Evolutionary conservation across 192 early-diverging fungal species (phyloP), one percentile per base, ranked within the genome.

Genomic region (Linnemannia elongata): DNA sequence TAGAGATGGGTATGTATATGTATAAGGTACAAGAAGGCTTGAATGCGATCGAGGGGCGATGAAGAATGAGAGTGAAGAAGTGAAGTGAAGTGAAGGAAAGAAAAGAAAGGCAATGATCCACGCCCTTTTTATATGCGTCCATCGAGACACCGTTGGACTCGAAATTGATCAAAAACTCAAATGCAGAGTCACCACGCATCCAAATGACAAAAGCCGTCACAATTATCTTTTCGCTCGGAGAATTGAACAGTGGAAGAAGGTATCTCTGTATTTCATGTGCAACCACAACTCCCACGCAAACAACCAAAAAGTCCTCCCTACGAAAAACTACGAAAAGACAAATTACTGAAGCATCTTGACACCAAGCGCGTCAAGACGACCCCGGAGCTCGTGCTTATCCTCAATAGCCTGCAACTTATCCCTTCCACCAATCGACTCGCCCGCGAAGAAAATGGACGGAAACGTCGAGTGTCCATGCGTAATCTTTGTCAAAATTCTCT

Each of bases 361-460:
- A 0, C 85, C 85, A 18, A 87, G 52, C 3, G 38, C 10, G 30
- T 87, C 69, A 8, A 87, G 85, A 6, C 80, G 74, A 1, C 69
- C 27, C 35, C 39, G 42, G 30, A 87, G 76, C n/a, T 81, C 27
- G 22, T 39, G 47, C 42, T 47, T 74, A 13, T 81, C 55, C 17
- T 87, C 79, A 45, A 87, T 36, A 22, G 60, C 76, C n/a, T 78
- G 49, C 57, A 87, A 45, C 18, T 75, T 81, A 22, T 87, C 85
- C 39, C 44, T 22, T 57, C 85, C 85, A 1, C 85, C 85, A 72
- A 87, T 87, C 2, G 85, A 75, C 72, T 81, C 72, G 38, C 85
- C 85, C 6, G 69, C 30, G 63, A 87, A 75, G 49, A 87, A 87
- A 60, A 87, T 87, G 66, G 85, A 87, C 0, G 85, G 85, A 41